A percentile compares a stretch with the other conserved stretches of the same genome.
Evolutionary conservation across 2,329 filamentous ascomycete species (phyloP).

Genomic region (Aspergillus thermomutatus): DNA sequence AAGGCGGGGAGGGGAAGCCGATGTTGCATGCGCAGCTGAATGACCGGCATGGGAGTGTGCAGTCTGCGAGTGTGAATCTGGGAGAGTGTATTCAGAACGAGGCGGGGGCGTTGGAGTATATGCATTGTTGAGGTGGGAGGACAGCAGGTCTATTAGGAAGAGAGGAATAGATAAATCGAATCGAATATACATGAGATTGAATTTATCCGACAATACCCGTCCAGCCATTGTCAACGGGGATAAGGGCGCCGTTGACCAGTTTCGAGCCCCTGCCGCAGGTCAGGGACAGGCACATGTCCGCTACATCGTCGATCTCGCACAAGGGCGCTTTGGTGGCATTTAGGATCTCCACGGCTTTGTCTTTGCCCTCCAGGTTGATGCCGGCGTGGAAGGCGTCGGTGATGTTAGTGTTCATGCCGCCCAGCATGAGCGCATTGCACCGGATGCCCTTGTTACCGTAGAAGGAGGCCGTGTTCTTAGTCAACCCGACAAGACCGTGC

Average conservation of each 20-base stretch:
- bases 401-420: conserved; percentile 58
- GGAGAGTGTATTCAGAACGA: conserved; percentile 5
- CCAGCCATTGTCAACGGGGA: conserved; percentile 29
- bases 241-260: conserved; percentile 28
- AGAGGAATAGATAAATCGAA: conserved; percentile 7
- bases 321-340: conserved; percentile 12
- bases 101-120: conserved; percentile 3
- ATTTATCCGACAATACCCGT: not conserved
- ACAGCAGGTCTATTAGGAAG: not conserved
- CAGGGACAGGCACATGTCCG: conserved; percentile 26
- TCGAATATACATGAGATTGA: not conserved
- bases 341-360: conserved; percentile 14
- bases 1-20: conserved; percentile 3
- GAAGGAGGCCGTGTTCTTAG: conserved; percentile 56
- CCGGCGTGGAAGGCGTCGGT: conserved; percentile 38
- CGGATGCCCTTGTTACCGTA: conserved; percentile 55
- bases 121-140: not conserved
- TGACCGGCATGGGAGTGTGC: conserved; percentile 10
- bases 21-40: conserved; percentile 13
- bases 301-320: conserved; percentile 25
- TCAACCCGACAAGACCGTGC: conserved; percentile 53
- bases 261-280: conserved; percentile 22
- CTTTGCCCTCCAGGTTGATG: conserved; percentile 22
- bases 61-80: conserved; percentile 10
- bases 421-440: conserved; percentile 50